Evolutionary conservation across 1,284 basidiomycete species (phyloP).

Genomic region (Sparassis latifolia): DNA sequence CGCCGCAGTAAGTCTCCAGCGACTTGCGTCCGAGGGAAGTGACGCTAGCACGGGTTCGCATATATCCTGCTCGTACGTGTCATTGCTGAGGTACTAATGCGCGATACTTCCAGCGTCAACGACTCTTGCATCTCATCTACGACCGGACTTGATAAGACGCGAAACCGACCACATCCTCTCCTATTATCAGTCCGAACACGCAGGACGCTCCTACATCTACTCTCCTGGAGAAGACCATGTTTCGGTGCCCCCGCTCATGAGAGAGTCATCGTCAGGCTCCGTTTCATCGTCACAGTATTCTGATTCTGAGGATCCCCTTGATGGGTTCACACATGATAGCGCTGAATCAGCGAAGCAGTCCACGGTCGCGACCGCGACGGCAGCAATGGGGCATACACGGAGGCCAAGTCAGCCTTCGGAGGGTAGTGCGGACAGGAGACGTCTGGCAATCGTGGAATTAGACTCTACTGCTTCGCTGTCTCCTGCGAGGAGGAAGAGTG

Average conservation of each 20-base stretch:
- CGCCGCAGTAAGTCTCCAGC: not conserved
- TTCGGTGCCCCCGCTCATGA: conserved; percentile 6
- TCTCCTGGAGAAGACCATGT: conserved; percentile 11
- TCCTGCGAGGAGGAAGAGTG: conserved; percentile 19
- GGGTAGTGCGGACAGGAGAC: conserved; percentile 55
- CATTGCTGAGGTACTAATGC: not conserved
- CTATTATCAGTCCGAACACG: conserved; percentile 28
- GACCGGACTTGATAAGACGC: conserved; percentile 21
- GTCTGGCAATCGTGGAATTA: conserved; percentile 61
- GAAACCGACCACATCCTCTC: conserved; percentile 28
- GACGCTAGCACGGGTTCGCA: not conserved
- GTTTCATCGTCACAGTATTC: conserved; percentile 44
- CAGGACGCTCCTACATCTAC: conserved; percentile 20
- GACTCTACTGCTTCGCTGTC: conserved; percentile 24
- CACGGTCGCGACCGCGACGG: conserved; percentile 21
- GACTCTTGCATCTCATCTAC: conserved; percentile 13
- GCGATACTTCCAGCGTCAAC: conserved; percentile 3
- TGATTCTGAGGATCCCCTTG: conserved; percentile 17
- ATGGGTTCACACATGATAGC: conserved; percentile 10
- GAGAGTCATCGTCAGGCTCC: conserved; percentile 12
- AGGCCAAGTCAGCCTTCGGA: conserved; percentile 47
- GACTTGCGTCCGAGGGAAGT: not conserved
- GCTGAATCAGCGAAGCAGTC: conserved; percentile 4
- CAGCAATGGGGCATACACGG: conserved; percentile 20
- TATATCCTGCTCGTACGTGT: not conserved